A percentile compares a stretch with the other conserved stretches of the same genome.
Evolutionary conservation across 345 rosid genomes (phyloP).

Genomic region (Murraya koenigii): DNA sequence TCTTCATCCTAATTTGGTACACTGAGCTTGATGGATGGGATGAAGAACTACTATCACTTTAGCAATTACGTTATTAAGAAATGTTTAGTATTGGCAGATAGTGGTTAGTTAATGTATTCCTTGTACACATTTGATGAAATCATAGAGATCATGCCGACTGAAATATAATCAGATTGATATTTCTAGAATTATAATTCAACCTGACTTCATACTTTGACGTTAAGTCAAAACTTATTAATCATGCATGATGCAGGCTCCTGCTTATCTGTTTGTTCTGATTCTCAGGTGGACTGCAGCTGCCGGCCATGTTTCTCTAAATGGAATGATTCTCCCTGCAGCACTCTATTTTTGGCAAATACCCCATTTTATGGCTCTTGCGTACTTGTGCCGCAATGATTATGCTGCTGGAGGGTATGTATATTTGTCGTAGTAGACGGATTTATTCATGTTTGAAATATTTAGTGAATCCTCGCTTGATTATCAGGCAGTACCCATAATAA

Average conservation of each 20-base stretch:
- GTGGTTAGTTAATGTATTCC: not conserved
- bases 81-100: not conserved
- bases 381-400: constrained; percentile 81
- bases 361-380: constrained; percentile 97
- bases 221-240: not conserved
- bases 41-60: not conserved
- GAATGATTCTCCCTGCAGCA: constrained; percentile 86
- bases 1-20: not conserved
- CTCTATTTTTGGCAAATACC: constrained; percentile 99
- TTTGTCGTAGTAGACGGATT: constrained; percentile 4
- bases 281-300: constrained; percentile 92
- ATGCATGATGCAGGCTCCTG: not conserved
- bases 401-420: constrained; percentile 88
- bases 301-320: constrained; percentile 66
- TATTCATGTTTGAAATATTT: not conserved
- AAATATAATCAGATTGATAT: not conserved
- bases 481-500: not conserved
- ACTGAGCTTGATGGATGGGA: not conserved
- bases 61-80: not conserved
- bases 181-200: not conserved
- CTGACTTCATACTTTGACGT: not conserved
- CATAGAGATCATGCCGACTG: not conserved
- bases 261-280: constrained; percentile 17
- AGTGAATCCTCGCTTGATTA: not conserved
- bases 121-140: not conserved